Evolutionary conservation across 2,329 filamentous ascomycete genomes (phyloP).

Genomic region (Phoma sp.): DNA sequence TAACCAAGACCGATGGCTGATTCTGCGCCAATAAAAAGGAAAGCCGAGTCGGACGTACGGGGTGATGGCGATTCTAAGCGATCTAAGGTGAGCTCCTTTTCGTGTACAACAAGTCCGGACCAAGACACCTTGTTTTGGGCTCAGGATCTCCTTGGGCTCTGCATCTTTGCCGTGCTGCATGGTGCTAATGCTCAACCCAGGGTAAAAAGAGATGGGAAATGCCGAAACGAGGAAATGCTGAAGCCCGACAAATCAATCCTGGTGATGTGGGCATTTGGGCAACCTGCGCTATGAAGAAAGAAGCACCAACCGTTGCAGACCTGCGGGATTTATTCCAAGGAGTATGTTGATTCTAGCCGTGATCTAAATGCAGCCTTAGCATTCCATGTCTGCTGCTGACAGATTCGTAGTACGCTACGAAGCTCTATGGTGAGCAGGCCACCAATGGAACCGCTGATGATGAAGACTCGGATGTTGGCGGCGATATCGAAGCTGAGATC

Average conservation of each 20-base stretch:
- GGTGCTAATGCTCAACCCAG: conserved; percentile 35
- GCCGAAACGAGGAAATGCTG: conserved; percentile 45
- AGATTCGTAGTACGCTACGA: conserved; percentile 72
- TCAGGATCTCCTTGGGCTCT: conserved; percentile 21
- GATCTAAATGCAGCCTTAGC: neutral
- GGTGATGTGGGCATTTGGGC: conserved; percentile 80
- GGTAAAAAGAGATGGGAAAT: conserved; percentile 56
- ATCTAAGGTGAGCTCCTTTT: conserved; percentile 46
- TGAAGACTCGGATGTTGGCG: conserved; percentile 41
- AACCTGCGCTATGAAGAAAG: conserved; percentile 76
- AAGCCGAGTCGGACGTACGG: conserved; percentile 41
- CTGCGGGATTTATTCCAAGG: conserved; percentile 71
- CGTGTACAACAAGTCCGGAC: conserved; percentile 18
- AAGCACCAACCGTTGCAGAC: conserved; percentile 73
- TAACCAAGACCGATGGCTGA: conserved; percentile 24
- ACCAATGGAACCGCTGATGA: conserved; percentile 53
- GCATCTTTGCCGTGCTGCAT: conserved; percentile 20
- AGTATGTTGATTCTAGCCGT: conserved; percentile 53
- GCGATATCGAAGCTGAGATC: conserved; percentile 77
- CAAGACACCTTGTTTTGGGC: conserved; percentile 23
- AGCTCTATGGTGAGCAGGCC: conserved; percentile 53
- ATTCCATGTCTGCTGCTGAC: conserved; percentile 18
- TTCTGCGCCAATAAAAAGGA: conserved; percentile 44
- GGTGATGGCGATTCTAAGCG: conserved; percentile 43
- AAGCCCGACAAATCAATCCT: conserved; percentile 61